phyloP scores from a whole-genome alignment of 352 stramenopile genomes.

The Plasmopara halstedii region DNA sequence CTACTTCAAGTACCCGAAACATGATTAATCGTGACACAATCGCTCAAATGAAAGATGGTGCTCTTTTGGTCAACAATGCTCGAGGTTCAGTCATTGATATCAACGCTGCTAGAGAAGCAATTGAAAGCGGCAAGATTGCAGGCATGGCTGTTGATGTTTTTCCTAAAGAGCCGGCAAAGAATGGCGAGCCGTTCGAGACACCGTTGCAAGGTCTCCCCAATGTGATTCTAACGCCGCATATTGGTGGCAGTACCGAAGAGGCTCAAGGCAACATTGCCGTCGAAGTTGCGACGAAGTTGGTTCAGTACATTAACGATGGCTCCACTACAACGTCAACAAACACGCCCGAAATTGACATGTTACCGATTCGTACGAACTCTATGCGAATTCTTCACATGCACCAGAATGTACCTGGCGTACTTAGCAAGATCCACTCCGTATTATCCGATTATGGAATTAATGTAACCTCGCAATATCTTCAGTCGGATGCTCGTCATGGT shows the following conservation, averaged over 20 bases:
- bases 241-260: conserved; percentile 94
- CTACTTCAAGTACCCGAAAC: conserved; percentile 88
- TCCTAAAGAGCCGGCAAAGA: conserved; percentile 78
- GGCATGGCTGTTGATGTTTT: conserved; percentile 87
- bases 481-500: conserved; percentile 70
- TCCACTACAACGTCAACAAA: conserved; percentile 75
- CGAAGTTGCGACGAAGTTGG: conserved; percentile 71
- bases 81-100: conserved; percentile 93
- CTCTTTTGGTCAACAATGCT: conserved; percentile 93
- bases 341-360: conserved; percentile 76
- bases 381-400: conserved; percentile 85
- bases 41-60: conserved; percentile 87
- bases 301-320: conserved; percentile 78
- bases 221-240: conserved; percentile 92
- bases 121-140: conserved; percentile 78
- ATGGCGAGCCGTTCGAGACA: conserved; percentile 79
- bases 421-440: conserved; percentile 82
- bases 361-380: conserved; percentile 59
- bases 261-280: conserved; percentile 90
- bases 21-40: conserved; percentile 90
- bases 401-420: conserved; percentile 76
- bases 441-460: conserved; percentile 81
- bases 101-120: conserved; percentile 85
- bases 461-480: conserved; percentile 79
- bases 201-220: conserved; percentile 88